Conservation (phyloP, 768 basidiomycete species). For the Scleroderma citrinum region DNA sequence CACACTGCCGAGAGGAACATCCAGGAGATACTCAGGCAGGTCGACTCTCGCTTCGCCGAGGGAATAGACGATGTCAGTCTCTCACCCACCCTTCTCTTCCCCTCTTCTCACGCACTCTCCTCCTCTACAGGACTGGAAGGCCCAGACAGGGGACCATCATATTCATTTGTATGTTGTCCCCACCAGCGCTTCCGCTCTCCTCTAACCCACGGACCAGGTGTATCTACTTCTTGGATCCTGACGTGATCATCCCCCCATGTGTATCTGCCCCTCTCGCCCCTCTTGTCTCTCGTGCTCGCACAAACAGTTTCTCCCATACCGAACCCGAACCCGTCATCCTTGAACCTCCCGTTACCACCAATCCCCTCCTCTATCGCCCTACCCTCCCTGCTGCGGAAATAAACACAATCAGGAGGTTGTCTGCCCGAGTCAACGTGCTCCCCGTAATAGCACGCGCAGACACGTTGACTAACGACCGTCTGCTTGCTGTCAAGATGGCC, state of each 20-base stretch:
- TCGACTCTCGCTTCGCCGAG: slow-evolving; percentile 69
- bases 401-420: slow-evolving; percentile 70
- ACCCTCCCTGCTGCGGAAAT: slow-evolving; percentile 69
- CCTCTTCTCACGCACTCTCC: slow-evolving; percentile 14
- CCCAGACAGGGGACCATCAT: slow-evolving; percentile 66
- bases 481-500: slow-evolving; percentile 73
- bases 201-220: slow-evolving; percentile 45
- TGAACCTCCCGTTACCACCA: slow-evolving; percentile 71
- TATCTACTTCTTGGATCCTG: slow-evolving; percentile 85
- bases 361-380: slow-evolving; percentile 61
- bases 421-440: slow-evolving; percentile 79
- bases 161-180: slow-evolving; percentile 63
- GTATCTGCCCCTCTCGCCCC: slow-evolving; percentile 63
- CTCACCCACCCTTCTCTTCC: slow-evolving; percentile 16
- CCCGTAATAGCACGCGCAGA: slow-evolving; percentile 83
- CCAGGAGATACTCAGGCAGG: slow-evolving; percentile 60
- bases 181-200: slow-evolving; percentile 25
- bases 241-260: slow-evolving; percentile 67
- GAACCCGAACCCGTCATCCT: slow-evolving; percentile 74
- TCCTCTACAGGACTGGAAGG: slow-evolving; percentile 58
- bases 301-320: slow-evolving; percentile 64
- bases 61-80: slow-evolving; percentile 71
- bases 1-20: slow-evolving; percentile 56
- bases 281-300: slow-evolving; percentile 60
- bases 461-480: slow-evolving; percentile 73